These are phyloP conservation scores for Trichosporon sp. DNA, from an alignment of 1,284 basidiomycete genomes.

Conservation along the genomic window DNA sequence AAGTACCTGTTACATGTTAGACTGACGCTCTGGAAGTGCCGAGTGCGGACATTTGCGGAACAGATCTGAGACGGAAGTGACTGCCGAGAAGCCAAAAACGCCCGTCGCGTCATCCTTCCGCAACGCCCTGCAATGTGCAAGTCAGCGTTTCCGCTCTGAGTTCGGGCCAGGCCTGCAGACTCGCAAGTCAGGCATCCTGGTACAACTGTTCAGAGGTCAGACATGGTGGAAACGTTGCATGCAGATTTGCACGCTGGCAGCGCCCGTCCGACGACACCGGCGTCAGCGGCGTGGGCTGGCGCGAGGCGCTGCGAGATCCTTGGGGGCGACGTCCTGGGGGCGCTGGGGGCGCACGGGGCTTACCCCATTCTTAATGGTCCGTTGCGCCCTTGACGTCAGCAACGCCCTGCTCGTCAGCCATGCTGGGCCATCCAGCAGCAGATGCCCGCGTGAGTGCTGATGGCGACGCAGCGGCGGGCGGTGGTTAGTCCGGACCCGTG, in stretches of 20 bases:
- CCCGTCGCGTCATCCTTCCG: not conserved
- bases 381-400: conserved; percentile 10
- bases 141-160: not conserved
- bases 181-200: not conserved
- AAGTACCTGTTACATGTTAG: not conserved
- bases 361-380: not conserved
- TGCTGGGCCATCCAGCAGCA: not conserved
- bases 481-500: not conserved
- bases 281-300: conserved; percentile 2
- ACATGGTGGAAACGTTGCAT: not conserved
- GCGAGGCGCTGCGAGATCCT: not conserved
- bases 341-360: not conserved
- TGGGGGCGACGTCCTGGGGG: not conserved
- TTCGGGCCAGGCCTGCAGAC: not conserved
- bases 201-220: not conserved
- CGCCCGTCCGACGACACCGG: not conserved
- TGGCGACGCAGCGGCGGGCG: not conserved
- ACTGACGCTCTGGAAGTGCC: not conserved
- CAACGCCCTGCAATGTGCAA: not conserved
- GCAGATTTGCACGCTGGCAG: not conserved
- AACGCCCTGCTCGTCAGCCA: not conserved
- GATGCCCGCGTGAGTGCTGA: too few species aligned
- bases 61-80: not conserved
- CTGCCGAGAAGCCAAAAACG: not conserved
- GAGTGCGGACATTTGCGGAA: not conserved